Conservation (phyloP, 371 early-diverging fungal species). For the Amoeboaphelidium occidentale region DNA sequence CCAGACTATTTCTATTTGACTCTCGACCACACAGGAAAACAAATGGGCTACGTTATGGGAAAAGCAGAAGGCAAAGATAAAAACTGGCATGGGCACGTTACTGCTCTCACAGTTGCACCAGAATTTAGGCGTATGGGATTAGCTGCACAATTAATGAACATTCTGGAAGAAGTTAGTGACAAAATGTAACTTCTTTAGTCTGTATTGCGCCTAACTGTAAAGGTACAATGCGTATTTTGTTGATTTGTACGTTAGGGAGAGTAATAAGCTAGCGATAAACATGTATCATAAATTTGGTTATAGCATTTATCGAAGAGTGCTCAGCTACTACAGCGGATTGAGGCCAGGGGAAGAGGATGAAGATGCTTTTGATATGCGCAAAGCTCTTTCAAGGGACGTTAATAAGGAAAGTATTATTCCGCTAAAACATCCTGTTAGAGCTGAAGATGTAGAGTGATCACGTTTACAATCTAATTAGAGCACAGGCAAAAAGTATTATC, state of each 20-base stretch:
- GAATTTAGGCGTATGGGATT: constrained; percentile 76
- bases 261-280: constrained; percentile 75
- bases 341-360: constrained; percentile 24
- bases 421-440: constrained; percentile 15
- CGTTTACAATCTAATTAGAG: too few relatives aligned
- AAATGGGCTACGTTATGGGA: constrained; percentile 37
- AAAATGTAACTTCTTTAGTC: constrained; percentile 27
- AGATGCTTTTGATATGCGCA: constrained; percentile 79
- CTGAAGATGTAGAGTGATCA: constrained; percentile 21
- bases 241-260: constrained; percentile 89
- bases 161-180: constrained; percentile 78
- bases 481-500: too few relatives aligned
- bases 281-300: constrained; percentile 94
- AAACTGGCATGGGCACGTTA: constrained; percentile 96
- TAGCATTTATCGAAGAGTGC: constrained; percentile 63
- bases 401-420: constrained; percentile 27
- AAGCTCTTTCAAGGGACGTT: constrained; percentile 50
- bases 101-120: constrained; percentile 92
- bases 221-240: constrained; percentile 80
- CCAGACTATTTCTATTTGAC: constrained; percentile 74
- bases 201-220: not conserved
- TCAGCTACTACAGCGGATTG: constrained; percentile 56
- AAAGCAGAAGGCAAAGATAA: constrained; percentile 75
- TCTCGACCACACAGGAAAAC: constrained; percentile 9
- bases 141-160: constrained; percentile 67